Evolutionary conservation across 306 rosid species (phyloP), one percentile per base, ranked within the genome.

Genomic region (Cucurbita ficifolia): DNA sequence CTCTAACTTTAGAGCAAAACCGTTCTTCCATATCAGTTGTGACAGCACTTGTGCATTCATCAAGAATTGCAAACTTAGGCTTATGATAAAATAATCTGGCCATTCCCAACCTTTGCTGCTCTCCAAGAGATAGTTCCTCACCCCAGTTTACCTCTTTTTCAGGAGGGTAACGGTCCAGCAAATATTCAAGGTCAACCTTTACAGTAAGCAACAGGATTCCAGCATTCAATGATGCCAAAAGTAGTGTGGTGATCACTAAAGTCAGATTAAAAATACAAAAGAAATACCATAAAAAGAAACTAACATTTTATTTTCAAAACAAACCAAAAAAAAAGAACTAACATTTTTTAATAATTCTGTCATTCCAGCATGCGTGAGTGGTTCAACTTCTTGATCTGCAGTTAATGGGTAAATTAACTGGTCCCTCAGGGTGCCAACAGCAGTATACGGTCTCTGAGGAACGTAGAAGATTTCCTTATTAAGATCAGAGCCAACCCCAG

Each of bases 1-100:
- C 99, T 79, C 96, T 81, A 72, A 95, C 99, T 82, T 91, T 89
- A 78, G 96, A 85, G 86, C 99, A 95, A 81, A 95, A 95, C 9
- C 99, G 91, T 79, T 95, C 99, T 86, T 95, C 99, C 99, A 95
- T 95, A 82, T 95, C 97, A 76, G 97, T 95, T 76, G 99, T 95
- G 79, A 95, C 99, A 72, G 99, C 99, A 89, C 99, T 95, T 3
- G 99, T 95, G 84, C 99, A 95, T 80, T 95, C 99, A 71, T 95
- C 99, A 73, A 95, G 97, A 86, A 95, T 95, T 72, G 99, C 99
- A 84, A 95, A 95, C 80, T 88, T 91, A 70, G 99, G 99, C 83
- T 84, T 95, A 78, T 95, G 99, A 76, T 95, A 95, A 78, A 95
- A 95, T 70, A 95, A 96, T 80, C 99, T 89, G 73, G 97, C 99